phyloP scores from a whole-genome alignment of 169 alveolate species.

The Eimeria acervulina region DNA sequence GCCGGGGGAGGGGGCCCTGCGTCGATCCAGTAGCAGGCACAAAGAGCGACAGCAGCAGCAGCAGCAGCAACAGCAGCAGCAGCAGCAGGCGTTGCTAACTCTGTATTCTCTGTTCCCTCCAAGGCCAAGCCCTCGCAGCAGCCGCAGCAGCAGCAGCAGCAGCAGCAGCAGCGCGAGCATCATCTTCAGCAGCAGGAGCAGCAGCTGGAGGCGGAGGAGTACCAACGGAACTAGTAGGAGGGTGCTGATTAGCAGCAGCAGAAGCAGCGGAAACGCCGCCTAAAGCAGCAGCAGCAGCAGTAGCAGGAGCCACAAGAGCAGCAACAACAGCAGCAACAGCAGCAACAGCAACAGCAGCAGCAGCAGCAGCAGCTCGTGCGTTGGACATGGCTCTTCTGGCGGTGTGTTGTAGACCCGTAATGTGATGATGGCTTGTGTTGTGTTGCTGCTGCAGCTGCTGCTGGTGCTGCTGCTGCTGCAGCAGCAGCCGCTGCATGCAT shows the following conservation, averaged over 20 bases:
- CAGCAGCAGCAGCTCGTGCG: too few species aligned
- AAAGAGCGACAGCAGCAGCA: not conserved
- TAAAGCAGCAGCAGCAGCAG: constrained; percentile 13
- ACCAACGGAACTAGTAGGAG: too few species aligned
- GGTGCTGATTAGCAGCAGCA: too few species aligned
- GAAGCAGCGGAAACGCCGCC: constrained; percentile 26
- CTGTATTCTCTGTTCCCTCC: not conserved
- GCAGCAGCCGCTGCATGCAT: too few species aligned
- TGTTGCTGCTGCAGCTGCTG: too few species aligned
- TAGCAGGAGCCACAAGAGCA: not conserved
- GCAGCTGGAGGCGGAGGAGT: too few species aligned
- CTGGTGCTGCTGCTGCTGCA: too few species aligned
- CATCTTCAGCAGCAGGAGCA: too few species aligned
- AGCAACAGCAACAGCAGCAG: not conserved
- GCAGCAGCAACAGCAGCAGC: constrained; percentile 31
- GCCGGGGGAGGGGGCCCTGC: not conserved
- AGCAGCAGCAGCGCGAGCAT: too few species aligned
- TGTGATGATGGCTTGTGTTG: too few species aligned
- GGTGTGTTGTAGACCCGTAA: too few species aligned
- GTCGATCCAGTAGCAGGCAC: not conserved
- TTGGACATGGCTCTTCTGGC: too few species aligned
- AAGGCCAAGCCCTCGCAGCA: not conserved
- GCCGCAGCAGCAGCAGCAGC: not conserved
- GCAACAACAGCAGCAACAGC: not conserved
- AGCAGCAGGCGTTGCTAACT: not conserved